Evolutionary conservation across 768 basidiomycete genomes (phyloP).

Genomic region (Tricholoma bakamatsutake): DNA sequence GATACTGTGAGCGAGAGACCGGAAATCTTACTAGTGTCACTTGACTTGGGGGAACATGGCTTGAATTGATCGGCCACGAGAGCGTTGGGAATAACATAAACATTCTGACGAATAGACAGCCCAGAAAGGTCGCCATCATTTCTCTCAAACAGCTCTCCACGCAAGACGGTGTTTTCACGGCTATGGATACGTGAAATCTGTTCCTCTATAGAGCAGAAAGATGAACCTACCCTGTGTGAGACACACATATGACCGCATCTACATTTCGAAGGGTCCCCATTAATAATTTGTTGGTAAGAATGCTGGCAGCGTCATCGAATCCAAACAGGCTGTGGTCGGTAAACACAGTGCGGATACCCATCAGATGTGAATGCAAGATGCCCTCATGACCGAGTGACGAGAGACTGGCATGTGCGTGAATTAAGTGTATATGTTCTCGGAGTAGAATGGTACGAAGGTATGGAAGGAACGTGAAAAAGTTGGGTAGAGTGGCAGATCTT

Average conservation of each 20-base stretch:
- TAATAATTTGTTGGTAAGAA: conserved; percentile 94
- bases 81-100: conserved; percentile 94
- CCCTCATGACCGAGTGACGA: conserved; percentile 91
- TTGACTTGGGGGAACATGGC: conserved; percentile 46
- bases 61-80: conserved; percentile 82
- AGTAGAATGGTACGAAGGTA: conserved; percentile 86
- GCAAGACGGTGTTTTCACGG: conserved; percentile 94
- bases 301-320: conserved; percentile 95
- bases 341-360: conserved; percentile 88
- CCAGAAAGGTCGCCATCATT: conserved; percentile 37
- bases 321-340: conserved; percentile 97
- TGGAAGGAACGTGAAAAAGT: conserved; percentile 89
- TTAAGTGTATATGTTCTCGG: conserved; percentile 77
- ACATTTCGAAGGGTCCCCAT: conserved; percentile 83
- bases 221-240: conserved; percentile 79
- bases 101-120: conserved; percentile 46
- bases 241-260: conserved; percentile 93
- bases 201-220: not conserved
- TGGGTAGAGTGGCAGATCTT: conserved; percentile 89
- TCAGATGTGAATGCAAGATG: conserved; percentile 80
- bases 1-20: not conserved
- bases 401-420: conserved; percentile 90
- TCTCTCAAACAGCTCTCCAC: conserved; percentile 69
- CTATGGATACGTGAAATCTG: conserved; percentile 34
- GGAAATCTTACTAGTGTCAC: conserved; percentile 49